phyloP scores from a whole-genome alignment of 2,329 filamentous ascomycete species.

The Keithomyces neogunnii region DNA sequence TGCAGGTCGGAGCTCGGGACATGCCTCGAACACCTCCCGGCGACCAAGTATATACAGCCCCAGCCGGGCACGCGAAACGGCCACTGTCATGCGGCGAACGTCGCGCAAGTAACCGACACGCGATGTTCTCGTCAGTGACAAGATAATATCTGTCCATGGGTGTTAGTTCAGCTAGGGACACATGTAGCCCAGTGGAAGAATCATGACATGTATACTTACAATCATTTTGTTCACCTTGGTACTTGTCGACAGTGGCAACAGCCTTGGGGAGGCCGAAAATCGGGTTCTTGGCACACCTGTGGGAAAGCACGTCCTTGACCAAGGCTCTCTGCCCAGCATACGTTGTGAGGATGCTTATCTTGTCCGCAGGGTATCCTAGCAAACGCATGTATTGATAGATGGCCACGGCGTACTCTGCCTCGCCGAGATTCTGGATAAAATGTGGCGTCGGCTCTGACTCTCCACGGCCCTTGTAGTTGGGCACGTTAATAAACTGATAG shows the following conservation, averaged over 20 bases:
- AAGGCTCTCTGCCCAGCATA: slow-evolving; percentile 89
- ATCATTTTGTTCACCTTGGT: slow-evolving; percentile 98
- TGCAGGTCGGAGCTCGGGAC: slow-evolving; percentile 77
- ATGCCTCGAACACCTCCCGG: slow-evolving; percentile 78
- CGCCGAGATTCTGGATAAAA: slow-evolving; percentile 92
- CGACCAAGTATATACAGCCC: slow-evolving; percentile 90
- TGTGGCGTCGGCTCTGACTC: slow-evolving; percentile 87
- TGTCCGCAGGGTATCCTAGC: slow-evolving; percentile 75
- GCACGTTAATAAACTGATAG: slow-evolving; percentile 94
- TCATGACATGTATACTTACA: slow-evolving; percentile 51
- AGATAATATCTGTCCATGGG: slow-evolving; percentile 65
- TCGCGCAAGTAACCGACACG: slow-evolving; percentile 89
- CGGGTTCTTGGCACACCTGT: slow-evolving; percentile 73
- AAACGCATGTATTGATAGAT: slow-evolving; percentile 97
- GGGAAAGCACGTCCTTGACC: slow-evolving; percentile 75
- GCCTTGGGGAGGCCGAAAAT: slow-evolving; percentile 84
- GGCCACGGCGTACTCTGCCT: slow-evolving; percentile 94
- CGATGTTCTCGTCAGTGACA: slow-evolving; percentile 84
- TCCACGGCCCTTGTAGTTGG: slow-evolving; percentile 82
- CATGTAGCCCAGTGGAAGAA: no score
- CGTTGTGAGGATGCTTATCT: slow-evolving; percentile 84
- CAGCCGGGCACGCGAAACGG: slow-evolving; percentile 81
- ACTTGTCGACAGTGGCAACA: slow-evolving; percentile 95
- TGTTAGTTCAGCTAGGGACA: not conserved
- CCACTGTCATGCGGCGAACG: slow-evolving; percentile 86